These are phyloP conservation scores for Cercospora zeina DNA, from an alignment of 2,329 filamentous ascomycete genomes.

Conservation along the genomic window DNA sequence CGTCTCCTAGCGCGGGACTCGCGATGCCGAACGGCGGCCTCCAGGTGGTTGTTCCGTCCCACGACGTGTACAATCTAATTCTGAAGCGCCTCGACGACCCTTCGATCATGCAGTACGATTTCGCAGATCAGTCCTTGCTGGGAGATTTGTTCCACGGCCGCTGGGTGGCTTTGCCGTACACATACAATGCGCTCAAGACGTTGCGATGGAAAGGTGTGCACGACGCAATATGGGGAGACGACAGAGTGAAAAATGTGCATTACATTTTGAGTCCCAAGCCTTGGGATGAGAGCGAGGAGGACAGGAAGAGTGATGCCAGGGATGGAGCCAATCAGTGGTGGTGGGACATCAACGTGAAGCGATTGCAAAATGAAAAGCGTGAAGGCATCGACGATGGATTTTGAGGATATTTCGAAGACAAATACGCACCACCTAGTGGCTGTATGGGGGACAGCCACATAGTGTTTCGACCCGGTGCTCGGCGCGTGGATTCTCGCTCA, in stretches of 20 bases:
- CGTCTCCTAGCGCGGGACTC: conserved; percentile 53
- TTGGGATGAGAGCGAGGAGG: conserved; percentile 57
- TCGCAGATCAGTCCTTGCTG: conserved; percentile 61
- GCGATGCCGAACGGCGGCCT: conserved; percentile 62
- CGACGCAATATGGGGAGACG: conserved; percentile 60
- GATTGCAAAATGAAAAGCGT: conserved; percentile 51
- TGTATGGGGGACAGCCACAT: neutral
- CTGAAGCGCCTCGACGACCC: conserved; percentile 49
- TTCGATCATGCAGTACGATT: conserved; percentile 55
- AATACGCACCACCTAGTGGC: neutral
- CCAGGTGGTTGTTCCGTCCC: conserved; percentile 61
- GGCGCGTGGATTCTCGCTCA: neutral
- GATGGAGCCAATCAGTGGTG: conserved; percentile 60
- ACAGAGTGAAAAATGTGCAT: conserved; percentile 62
- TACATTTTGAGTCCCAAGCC: conserved; percentile 64
- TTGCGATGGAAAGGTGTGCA: conserved; percentile 58
- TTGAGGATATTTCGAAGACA: conserved; percentile 33
- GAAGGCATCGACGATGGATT: conserved; percentile 55
- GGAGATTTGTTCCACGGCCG: conserved; percentile 59
- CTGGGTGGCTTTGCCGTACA: conserved; percentile 61
- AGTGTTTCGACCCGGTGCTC: neutral
- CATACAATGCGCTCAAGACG: conserved; percentile 64
- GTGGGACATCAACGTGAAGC: conserved; percentile 55
- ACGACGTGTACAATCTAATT: conserved; percentile 55
- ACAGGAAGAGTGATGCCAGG: conserved; percentile 42